Percentiles rank a stretch among this genome's conserved stretches.
phyloP scores from a whole-genome alignment of 2,329 filamentous ascomycete species.

The Ceratocystis harringtonii region DNA sequence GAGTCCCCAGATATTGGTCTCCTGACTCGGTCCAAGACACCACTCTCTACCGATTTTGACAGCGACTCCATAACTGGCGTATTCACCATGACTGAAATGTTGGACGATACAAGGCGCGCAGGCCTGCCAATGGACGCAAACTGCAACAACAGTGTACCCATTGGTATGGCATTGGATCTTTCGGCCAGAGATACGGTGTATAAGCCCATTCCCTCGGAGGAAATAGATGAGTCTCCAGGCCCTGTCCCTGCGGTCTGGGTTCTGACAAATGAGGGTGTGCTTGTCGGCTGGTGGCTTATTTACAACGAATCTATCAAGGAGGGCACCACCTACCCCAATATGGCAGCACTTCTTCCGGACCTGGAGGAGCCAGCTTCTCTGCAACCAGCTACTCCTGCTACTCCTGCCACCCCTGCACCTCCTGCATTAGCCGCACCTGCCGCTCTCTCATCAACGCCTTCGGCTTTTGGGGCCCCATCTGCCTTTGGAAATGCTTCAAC shows the following conservation, averaged over 20 bases:
- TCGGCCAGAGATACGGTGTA: constrained; percentile 65
- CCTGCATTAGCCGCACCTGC: constrained; percentile 22
- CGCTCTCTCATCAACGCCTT: constrained; percentile 23
- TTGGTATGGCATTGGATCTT: constrained; percentile 73
- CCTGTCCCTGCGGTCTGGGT: constrained; percentile 74
- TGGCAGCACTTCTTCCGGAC: constrained; percentile 36
- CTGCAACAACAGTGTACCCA: constrained; percentile 56
- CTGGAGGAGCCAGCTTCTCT: constrained; percentile 19
- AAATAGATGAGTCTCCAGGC: constrained; percentile 62
- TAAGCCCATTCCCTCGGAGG: constrained; percentile 58
- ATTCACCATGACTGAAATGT: constrained; percentile 59
- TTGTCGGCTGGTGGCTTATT: constrained; percentile 81
- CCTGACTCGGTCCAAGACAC: constrained; percentile 55
- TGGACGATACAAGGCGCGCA: constrained; percentile 60
- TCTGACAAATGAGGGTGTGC: constrained; percentile 74
- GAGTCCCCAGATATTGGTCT: constrained; percentile 65
- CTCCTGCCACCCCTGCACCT: constrained; percentile 20
- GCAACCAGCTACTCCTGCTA: constrained; percentile 21
- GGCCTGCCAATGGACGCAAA: constrained; percentile 51
- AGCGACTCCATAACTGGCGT: constrained; percentile 46
- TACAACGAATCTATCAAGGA: constrained; percentile 74
- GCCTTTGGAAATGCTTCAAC: constrained; percentile 13
- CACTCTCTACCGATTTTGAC: constrained; percentile 46
- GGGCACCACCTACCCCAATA: constrained; percentile 56
- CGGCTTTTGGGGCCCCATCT: constrained; percentile 24